Percentiles rank a stretch among this genome's conserved stretches.
Evolutionary conservation across 495 filamentous ascomycete species (phyloP).

Genomic region (Penicillium mononematosum): DNA sequence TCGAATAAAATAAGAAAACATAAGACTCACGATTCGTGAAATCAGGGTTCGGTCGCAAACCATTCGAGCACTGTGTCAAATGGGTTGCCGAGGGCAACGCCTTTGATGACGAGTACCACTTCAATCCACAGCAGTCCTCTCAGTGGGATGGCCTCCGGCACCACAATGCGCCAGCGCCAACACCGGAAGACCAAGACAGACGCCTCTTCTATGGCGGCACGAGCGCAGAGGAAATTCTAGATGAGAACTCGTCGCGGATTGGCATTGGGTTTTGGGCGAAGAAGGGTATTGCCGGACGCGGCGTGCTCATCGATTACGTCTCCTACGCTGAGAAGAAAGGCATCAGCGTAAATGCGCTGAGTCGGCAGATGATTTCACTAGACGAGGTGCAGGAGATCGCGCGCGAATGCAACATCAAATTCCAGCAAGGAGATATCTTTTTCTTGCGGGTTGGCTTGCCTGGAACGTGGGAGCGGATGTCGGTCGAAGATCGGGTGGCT

Average conservation of each 20-base stretch:
- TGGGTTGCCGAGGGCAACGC: conserved; percentile 47
- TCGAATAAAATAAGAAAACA: not conserved
- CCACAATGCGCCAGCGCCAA: conserved; percentile 40
- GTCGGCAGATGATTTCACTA: conserved; percentile 59
- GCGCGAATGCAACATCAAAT: conserved; percentile 58
- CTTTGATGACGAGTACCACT: conserved; percentile 66
- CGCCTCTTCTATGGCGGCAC: conserved; percentile 55
- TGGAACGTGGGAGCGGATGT: conserved; percentile 43
- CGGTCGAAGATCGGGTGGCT: conserved; percentile 34
- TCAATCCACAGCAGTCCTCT: conserved; percentile 74
- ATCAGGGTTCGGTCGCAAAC: conserved; percentile 53
- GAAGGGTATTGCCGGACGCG: conserved; percentile 55
- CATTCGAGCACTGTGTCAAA: conserved; percentile 58
- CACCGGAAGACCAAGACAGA: conserved; percentile 34
- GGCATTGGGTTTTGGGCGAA: conserved; percentile 49
- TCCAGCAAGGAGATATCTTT: conserved; percentile 63
- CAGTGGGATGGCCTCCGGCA: conserved; percentile 82
- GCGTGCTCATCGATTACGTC: conserved; percentile 55
- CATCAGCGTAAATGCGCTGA: conserved; percentile 55
- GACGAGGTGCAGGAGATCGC: conserved; percentile 49
- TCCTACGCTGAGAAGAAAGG: conserved; percentile 48
- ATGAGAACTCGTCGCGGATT: conserved; percentile 51
- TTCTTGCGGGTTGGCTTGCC: conserved; percentile 70
- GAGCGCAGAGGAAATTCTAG: conserved; percentile 51
- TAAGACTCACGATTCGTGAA: not conserved